Evolutionary conservation across 148 eudicot genomes (phyloP).

Genomic region (Pharnaceum exiguum): DNA sequence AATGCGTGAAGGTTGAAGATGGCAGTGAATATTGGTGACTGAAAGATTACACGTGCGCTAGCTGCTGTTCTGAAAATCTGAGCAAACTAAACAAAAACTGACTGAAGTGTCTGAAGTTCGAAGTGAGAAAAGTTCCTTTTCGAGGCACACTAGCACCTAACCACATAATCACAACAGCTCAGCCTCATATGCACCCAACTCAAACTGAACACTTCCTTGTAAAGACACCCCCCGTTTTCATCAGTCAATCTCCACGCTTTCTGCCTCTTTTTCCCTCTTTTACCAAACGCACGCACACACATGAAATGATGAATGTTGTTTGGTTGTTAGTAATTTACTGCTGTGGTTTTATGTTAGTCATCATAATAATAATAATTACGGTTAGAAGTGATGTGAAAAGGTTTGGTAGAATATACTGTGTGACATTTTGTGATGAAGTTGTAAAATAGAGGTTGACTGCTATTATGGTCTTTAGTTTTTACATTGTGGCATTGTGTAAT

Average conservation of each 20-base stretch:
- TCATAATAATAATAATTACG: too few species aligned
- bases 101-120: neutral
- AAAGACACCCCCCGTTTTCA: neutral
- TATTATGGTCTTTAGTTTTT: too few species aligned
- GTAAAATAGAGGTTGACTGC: too few species aligned
- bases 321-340: too few species aligned
- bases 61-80: constrained; percentile 7
- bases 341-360: too few species aligned
- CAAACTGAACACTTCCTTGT: neutral
- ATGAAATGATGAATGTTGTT: too few species aligned
- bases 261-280: neutral
- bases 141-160: constrained; percentile 8
- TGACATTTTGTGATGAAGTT: too few species aligned
- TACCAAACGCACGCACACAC: neutral
- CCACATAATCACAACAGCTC: neutral
- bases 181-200: constrained; percentile 7
- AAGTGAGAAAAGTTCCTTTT: neutral
- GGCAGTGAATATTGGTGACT: constrained; percentile 1
- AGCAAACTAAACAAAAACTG: neutral
- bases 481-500: too few species aligned
- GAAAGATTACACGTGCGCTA: constrained; percentile 21
- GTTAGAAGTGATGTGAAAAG: too few species aligned
- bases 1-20: neutral
- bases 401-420: too few species aligned
- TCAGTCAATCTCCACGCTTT: neutral